Percentiles rank a stretch among this genome's conserved stretches.
Conservation (phyloP, 2,329 filamentous ascomycete species). For the Sclerotinia nivalis region DNA sequence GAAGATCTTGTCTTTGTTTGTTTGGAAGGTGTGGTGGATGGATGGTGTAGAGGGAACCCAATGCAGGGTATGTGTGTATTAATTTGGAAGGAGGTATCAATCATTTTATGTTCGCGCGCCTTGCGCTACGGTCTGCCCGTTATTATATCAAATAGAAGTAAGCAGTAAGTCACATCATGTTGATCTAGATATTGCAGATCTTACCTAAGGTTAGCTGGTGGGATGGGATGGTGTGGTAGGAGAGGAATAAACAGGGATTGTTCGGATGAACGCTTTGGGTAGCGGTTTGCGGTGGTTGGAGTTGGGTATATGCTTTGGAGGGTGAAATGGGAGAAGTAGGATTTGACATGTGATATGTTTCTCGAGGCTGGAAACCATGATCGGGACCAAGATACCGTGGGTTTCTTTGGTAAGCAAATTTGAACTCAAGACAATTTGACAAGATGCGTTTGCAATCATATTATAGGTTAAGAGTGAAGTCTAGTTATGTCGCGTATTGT, state of each 20-base stretch:
- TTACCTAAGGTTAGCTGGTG: too few relatives aligned
- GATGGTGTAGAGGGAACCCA: background rate
- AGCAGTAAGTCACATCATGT: too few relatives aligned
- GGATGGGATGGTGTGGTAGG: background rate
- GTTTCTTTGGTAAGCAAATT: too few relatives aligned
- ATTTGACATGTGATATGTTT: too few relatives aligned
- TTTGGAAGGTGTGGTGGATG: background rate
- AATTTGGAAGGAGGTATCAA: background rate
- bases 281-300: too few relatives aligned
- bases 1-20: background rate
- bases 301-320: background rate
- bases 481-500: too few relatives aligned
- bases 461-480: too few relatives aligned
- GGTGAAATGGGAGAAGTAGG: background rate
- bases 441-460: too few relatives aligned
- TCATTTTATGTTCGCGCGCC: background rate
- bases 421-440: too few relatives aligned
- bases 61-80: background rate
- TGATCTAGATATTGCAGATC: background rate
- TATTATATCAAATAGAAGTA: background rate
- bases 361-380: too few relatives aligned
- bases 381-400: too few relatives aligned
- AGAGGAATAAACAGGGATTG: background rate
- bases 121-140: background rate
- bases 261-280: background rate